Base-by-base conservation (phyloP, 768 basidiomycete species). In the Inosperma sp. region DNA sequence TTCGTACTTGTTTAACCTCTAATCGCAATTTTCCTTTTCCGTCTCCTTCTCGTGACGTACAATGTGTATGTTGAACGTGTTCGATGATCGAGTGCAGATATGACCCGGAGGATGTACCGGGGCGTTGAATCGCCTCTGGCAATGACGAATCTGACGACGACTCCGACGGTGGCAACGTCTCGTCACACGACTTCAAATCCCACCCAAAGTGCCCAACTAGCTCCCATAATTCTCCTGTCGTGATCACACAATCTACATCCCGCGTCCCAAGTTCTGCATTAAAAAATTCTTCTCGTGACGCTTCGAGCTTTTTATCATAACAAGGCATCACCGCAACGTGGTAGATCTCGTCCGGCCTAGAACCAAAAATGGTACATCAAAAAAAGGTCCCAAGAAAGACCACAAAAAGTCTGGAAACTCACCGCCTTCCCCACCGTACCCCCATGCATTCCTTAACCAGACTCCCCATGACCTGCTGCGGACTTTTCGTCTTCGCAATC, bases 281-380 rank as follows among this genome's bases (percentile, higher is more conserved):
- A 63, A 91, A 92, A 63, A 98, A 99, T 63, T 99, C 94, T 40
- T 84, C 80, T 22, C 96, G 80, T 7, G 94, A 97, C 0, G 96
- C 96, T 69, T 99, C 96, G 13, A 99, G 82, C 64, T 99, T 99
- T 72, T 98, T 98, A 77, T 99, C 96, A 68, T 98, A 98, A 68
- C 96, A 99, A 0, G 96, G 95, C 94, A 98, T 98, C 44, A 97
- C 93, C 0, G 92, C 80, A 47, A 98, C 93, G 62, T 99, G 96
- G 64, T 98, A 99, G 37, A 99, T 80, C 59, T 90, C 76, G 60
- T 89, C 75, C 1, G 93, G 92, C 31, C 90, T 94, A 64, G 23
- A 39, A 41, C 16, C 36, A 53, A 45, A 45, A n/a, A 13, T 17
- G 40, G 35, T 23, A n/a, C 21, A 7, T 16, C 55, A 21, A 29